Evolutionary conservation across 2,329 filamentous ascomycete species (phyloP), one percentile per base, ranked within the genome.

Genomic region (Colletotrichum phormii): DNA sequence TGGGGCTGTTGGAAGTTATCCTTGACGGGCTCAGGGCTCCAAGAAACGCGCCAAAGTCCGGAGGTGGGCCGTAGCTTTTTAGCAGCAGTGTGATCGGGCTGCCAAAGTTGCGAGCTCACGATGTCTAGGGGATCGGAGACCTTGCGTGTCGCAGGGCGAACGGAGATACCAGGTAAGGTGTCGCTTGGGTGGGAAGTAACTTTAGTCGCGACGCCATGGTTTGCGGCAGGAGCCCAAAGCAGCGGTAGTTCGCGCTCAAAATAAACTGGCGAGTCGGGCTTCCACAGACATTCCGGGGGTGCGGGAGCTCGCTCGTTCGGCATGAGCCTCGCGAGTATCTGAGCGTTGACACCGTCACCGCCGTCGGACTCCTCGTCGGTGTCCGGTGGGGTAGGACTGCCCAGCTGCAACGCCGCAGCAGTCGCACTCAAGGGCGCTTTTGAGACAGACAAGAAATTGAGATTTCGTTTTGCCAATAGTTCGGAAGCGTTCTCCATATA

Each of bases 321-420:
- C 70, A 57, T 64, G 46, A 72, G 54, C 60, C 37, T 72, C 70
- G 66, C 70, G 66, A 70, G n/a, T 51, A 70, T 70, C 66, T 64
- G 70, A 72, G 70, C 79, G 73, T 84, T 22, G 5, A 51, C 46
- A 37, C 81, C 81, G 5, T 63, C 46, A 42, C 81, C 81, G 73
- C 75, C 75, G 58, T 84, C 84, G n/a, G 85, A 85, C 64, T 85
- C 82, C 15, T 55, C 71, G 68, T 88, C 84, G 18, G 85, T 89
- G 65, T 90, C 87, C 8, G 87, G 86, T 62, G 88, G 88, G 59
- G 88, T 90, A 37, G 88, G 87, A 75, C 87, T 89, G 49, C 83
- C 85, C 3, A 89, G 76, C 66, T 84, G 81, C 11, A 80, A 79
- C 69, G 67, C 59, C 29, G 71, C 55, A 68, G 70, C 70, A 59